Evolutionary conservation across 805 yeast species (phyloP), one percentile per base, ranked within the genome.

Genomic region (Hyphopichia homilentoma): DNA sequence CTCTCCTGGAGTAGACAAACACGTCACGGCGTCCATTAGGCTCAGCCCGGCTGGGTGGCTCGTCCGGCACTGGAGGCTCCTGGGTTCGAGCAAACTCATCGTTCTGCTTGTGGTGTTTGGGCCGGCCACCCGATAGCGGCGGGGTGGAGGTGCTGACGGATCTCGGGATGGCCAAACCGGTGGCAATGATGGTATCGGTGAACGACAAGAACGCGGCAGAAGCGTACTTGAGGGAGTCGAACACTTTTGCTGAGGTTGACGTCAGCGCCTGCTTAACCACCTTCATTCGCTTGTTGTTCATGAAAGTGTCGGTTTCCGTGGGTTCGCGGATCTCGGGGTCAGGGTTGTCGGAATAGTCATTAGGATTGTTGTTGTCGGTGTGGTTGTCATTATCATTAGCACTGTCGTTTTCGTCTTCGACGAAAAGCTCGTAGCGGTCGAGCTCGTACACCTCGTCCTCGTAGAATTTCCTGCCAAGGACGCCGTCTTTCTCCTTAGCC

Each of bases 381-480:
- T 35, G 34, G 13, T 31, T 24, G 32, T 28, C 23, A 18, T 27
- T 21, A 15, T 15, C 25, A 20, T 33, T 28, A 8, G 31, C 30
- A 13, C 27, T 24, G n/a, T 31, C 34, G 21, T 40, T 36, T 13
- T 34, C 30, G 8, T 32, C 37, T 29, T 66, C 69, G 2, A 60
- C 61, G 39, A 65, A 67, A 13, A 67, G 44, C 35, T 64, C 70
- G 26, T 50, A 50, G 17, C 65, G 46, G 35, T 63, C 72, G 16
- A 65, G 49, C 41, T 62, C 69, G 35, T 61, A 66, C 20, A 64
- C 30, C 34, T 80, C 87, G 35, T 82, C 89, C 41, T 81, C 90
- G 49, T 76, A 81, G 27, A 83, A 74, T 12, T 79, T 78, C 38
- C 94, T 62, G 1, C 95, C 95, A 24, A 86, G 52, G 4, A 84